phyloP scores from a whole-genome alignment of 305 asterid genomes.

The Fraxinus latifolia region DNA sequence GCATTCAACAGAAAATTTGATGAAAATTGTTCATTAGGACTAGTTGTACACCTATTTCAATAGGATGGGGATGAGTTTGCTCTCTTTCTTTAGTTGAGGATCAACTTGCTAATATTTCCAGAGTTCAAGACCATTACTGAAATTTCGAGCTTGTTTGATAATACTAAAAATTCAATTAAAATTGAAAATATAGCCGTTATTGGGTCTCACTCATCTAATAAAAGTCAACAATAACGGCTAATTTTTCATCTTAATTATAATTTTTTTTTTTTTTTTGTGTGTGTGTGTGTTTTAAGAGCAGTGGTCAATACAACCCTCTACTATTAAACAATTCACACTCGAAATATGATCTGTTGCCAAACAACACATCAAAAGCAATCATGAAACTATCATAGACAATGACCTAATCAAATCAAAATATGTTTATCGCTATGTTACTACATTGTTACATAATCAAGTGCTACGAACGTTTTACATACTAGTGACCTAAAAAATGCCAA shows the following conservation, averaged over 20 bases:
- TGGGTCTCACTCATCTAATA: no score
- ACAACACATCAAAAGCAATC: not conserved
- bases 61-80: not conserved
- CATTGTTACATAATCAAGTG: not conserved
- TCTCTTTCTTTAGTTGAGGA: not conserved
- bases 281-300: not conserved
- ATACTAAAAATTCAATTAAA: no score
- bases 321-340: not conserved
- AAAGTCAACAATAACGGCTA: no score
- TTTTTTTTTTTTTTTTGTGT: no score
- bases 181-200: no score
- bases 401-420: not conserved
- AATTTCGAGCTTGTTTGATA: not conserved
- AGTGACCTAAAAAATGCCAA: not conserved
- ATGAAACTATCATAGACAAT: not conserved
- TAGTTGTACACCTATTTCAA: not conserved
- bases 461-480: not conserved
- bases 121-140: not conserved
- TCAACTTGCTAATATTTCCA: not conserved
- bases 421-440: not conserved
- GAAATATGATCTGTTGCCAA: not conserved
- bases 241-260: not conserved
- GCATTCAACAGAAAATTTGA: not conserved
- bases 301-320: not conserved
- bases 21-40: not conserved